Evolutionary conservation across 2,329 filamentous ascomycete species (phyloP).

Genomic region (Epichloe elymi): DNA sequence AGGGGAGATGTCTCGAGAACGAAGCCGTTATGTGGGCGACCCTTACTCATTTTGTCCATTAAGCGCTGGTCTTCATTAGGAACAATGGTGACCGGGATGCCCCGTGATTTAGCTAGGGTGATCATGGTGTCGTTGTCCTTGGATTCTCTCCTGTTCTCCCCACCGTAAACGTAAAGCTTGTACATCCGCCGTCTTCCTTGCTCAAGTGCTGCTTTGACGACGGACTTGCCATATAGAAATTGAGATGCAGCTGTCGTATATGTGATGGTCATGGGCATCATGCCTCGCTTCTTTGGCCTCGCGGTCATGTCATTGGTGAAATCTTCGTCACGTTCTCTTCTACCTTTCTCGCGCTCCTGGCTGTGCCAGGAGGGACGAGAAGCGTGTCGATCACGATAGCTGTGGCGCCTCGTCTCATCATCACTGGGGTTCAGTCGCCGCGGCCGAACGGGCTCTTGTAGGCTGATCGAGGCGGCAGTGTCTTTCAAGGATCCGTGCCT

Average conservation of each 20-base stretch:
- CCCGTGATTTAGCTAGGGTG: slow-evolving; percentile 31
- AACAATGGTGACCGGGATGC: slow-evolving; percentile 46
- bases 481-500: slow-evolving; percentile 30
- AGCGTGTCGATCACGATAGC: neutral
- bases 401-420: neutral
- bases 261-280: slow-evolving; percentile 25
- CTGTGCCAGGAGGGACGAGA: neutral
- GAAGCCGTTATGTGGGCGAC: slow-evolving; percentile 80
- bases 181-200: slow-evolving; percentile 59
- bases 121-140: slow-evolving; percentile 31
- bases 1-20: slow-evolving; percentile 78
- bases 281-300: slow-evolving; percentile 13
- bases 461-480: slow-evolving; percentile 11
- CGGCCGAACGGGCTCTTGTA: slow-evolving; percentile 15
- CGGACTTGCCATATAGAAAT: slow-evolving; percentile 76
- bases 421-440: neutral
- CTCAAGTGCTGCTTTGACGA: slow-evolving; percentile 67
- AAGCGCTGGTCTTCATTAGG: slow-evolving; percentile 48
- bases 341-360: neutral
- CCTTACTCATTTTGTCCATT: slow-evolving; percentile 71
- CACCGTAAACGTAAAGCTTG: slow-evolving; percentile 64
- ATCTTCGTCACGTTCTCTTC: neutral
- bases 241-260: slow-evolving; percentile 80
- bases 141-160: slow-evolving; percentile 38
- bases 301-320: neutral